Percentiles rank a stretch among this genome's conserved stretches.
phyloP scores from a whole-genome alignment of 192 early-diverging fungal species.

The Backusella sp. region DNA sequence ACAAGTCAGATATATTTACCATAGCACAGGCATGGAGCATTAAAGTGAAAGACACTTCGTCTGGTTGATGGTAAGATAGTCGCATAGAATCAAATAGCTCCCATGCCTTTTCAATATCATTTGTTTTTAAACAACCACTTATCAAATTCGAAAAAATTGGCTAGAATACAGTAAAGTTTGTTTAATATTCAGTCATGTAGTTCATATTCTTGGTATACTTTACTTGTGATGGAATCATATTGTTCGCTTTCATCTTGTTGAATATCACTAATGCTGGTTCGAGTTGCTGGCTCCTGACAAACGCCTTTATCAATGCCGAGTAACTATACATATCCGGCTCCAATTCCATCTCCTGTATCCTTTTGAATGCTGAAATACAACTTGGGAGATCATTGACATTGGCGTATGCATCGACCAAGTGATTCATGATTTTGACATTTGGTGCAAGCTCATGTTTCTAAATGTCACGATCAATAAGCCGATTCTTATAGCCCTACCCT shows the following conservation, averaged over 20 bases:
- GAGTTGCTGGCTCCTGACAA: constrained; percentile 53
- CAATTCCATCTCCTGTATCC: constrained; percentile 49
- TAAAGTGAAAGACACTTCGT: constrained; percentile 75
- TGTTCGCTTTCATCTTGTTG: constrained; percentile 67
- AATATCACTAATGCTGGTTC: constrained; percentile 77
- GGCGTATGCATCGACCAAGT: constrained; percentile 80
- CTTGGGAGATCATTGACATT: constrained; percentile 60
- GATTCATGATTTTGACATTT: constrained; percentile 65
- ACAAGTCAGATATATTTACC: constrained; percentile 19
- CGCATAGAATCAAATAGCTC: constrained; percentile 87
- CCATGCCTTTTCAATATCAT: constrained; percentile 83
- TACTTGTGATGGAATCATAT: constrained; percentile 49
- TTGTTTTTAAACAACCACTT: constrained; percentile 71
- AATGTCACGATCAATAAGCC: constrained; percentile 26
- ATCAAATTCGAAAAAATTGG: constrained; percentile 81
- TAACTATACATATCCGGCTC: constrained; percentile 66
- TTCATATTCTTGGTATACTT: not conserved
- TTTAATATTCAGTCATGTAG: not conserved
- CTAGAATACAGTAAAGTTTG: constrained; percentile 15
- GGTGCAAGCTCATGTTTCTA: constrained; percentile 61
- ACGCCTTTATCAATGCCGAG: constrained; percentile 70
- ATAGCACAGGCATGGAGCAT: constrained; percentile 94
- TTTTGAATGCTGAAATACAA: constrained; percentile 63
- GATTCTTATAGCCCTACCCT: too few relatives aligned
- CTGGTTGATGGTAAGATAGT: constrained; percentile 70